phyloP scores from a whole-genome alignment of 306 rosid genomes.

The Corylus heterophylla region DNA sequence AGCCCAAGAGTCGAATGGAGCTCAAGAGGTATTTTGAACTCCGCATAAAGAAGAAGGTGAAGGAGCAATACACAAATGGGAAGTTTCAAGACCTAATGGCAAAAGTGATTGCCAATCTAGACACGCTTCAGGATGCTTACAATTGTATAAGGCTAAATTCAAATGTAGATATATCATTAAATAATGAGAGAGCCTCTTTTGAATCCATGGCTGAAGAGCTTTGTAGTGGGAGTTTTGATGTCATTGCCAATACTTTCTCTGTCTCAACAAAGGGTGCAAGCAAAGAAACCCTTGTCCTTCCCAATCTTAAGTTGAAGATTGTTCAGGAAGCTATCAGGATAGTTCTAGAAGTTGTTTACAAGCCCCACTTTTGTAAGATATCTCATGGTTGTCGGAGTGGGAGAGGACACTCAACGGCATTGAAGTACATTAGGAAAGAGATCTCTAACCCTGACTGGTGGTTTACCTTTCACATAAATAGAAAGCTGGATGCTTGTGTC shows the following conservation, averaged over 20 bases:
- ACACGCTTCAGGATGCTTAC: slow-evolving; percentile 75
- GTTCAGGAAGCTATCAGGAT: slow-evolving; percentile 85
- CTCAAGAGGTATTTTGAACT: slow-evolving; percentile 62
- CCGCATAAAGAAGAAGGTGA: slow-evolving; percentile 72
- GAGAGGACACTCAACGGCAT: slow-evolving; percentile 63
- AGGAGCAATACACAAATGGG: slow-evolving; percentile 58
- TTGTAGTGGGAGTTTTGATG: slow-evolving; percentile 49
- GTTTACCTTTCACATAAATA: slow-evolving; percentile 64
- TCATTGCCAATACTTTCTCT: slow-evolving; percentile 51
- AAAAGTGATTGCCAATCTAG: slow-evolving; percentile 64
- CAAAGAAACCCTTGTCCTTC: slow-evolving; percentile 67
- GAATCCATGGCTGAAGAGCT: slow-evolving; percentile 57
- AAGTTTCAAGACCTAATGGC: slow-evolving; percentile 61
- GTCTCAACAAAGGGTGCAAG: slow-evolving; percentile 54
- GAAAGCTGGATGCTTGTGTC: slow-evolving; percentile 55
- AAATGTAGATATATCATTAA: slow-evolving; percentile 32
- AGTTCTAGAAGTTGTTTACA: slow-evolving; percentile 74
- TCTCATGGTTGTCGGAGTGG: slow-evolving; percentile 93
- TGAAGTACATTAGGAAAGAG: slow-evolving; percentile 71
- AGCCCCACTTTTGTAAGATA: slow-evolving; percentile 73
- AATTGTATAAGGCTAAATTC: slow-evolving; percentile 70
- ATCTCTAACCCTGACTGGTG: slow-evolving; percentile 74
- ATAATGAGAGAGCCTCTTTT: slow-evolving; percentile 28
- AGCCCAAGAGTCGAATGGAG: slow-evolving; percentile 57
- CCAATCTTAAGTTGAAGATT: slow-evolving; percentile 67